Evolutionary conservation across 345 rosid species (phyloP), one percentile per base, ranked within the genome.

Genomic region (Salix arbutifolia): DNA sequence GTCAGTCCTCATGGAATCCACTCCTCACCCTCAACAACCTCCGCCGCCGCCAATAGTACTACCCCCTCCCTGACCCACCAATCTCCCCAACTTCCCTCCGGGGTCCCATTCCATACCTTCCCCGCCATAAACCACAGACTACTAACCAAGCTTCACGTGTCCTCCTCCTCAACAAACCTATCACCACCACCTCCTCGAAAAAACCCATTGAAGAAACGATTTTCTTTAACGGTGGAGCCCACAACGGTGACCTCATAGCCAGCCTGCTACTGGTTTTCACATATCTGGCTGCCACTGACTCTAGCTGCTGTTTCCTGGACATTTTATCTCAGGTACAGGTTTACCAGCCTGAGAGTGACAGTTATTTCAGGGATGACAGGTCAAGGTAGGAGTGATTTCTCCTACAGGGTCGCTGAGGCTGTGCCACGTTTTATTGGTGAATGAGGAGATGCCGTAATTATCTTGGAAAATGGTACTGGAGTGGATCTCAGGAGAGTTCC

Each of bases 371-470:
- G 99, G 16, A 81, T 91, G 62, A 91, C 94, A 25, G 97, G 94
- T 9, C 80, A 93, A 77, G 96, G 93, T 4, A 80, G 98, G 81
- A 93, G 92, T 65, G 99, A 92, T 60, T 96, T 96, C 90, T 90
- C 99, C 42, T 96, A 92, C 87, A 86, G 82, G 46, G 99, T 92
- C 76, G 98, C 91, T 4, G 91, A 96, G 79, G 98, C 90, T 23
- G 99, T 96, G 83, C 98, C 99, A 26, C 79, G 99, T 67, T 90
- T 96, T 68, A 84, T 92, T 16, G 99, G 99, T 35, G 97, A 96
- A 84, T 92, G 97, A 96, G 98, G 99, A 71, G 98, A 96, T 73
- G 81, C 93, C 76, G 70, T 96, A 62, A 96, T 91, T 67, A 92
- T 97, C 0, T 76, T 96, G 76, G 85, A 73, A 74, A 98, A 93